Conservation (phyloP, 202 grass and related monocot species). For the Sporobolus alterniflorus region DNA sequence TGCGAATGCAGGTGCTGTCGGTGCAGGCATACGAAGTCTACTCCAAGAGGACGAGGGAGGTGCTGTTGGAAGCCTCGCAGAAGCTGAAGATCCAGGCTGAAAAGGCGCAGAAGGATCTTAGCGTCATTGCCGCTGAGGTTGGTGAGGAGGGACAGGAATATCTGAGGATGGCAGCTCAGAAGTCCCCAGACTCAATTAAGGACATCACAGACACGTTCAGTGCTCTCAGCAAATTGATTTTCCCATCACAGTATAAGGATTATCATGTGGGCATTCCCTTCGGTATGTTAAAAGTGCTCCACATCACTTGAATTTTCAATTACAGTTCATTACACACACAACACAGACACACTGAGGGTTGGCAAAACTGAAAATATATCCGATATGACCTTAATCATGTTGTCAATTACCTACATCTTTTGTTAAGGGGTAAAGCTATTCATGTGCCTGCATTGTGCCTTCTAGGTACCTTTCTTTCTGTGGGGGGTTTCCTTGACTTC, state of each 20-base stretch:
- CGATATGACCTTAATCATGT: background rate
- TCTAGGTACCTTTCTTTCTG: conserved; percentile 81
- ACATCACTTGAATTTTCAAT: background rate
- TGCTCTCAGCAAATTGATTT: conserved; percentile 55
- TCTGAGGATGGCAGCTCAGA: conserved; percentile 57
- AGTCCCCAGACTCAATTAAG: conserved; percentile 78
- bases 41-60: conserved; percentile 71
- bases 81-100: conserved; percentile 87
- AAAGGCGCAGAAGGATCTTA: conserved; percentile 81
- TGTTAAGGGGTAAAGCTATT: background rate
- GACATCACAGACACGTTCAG: conserved; percentile 64
- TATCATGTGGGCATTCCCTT: conserved; percentile 91
- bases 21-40: conserved; percentile 65
- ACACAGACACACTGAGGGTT: background rate
- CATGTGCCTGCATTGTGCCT: conserved; percentile 8
- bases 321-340: background rate
- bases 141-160: conserved; percentile 84
- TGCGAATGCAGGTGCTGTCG: conserved; percentile 58
- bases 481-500: conserved; percentile 84
- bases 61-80: conserved; percentile 61
- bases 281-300: conserved; percentile 54
- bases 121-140: conserved; percentile 58
- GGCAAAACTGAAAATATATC: background rate
- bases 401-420: conserved; percentile 10
- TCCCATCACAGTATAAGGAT: conserved; percentile 64